These are phyloP conservation scores for Colletotrichum cuscutae DNA, from an alignment of 2,329 filamentous ascomycete genomes.

Conservation along the genomic window DNA sequence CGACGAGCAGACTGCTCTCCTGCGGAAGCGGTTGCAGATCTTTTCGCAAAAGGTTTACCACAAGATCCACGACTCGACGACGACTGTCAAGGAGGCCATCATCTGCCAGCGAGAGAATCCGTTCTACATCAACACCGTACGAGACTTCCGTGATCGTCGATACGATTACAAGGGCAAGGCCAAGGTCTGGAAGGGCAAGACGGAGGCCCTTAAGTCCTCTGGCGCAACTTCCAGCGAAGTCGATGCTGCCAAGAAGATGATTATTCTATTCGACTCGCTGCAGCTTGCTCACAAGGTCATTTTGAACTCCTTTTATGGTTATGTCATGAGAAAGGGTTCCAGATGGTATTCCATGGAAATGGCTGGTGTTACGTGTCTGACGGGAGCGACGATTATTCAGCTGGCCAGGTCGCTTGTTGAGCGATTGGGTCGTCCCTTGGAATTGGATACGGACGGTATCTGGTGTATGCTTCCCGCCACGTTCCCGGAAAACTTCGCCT, in stretches of 20 bases:
- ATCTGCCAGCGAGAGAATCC: constrained; percentile 98
- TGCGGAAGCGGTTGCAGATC: constrained; percentile 88
- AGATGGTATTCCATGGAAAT: constrained; percentile 99
- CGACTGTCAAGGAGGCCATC: constrained; percentile 92
- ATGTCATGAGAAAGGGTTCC: constrained; percentile 99
- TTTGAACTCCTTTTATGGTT: constrained; percentile 98
- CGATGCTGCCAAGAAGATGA: constrained; percentile 98
- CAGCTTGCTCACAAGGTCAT: constrained; percentile 99
- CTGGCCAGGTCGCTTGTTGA: constrained; percentile 94
- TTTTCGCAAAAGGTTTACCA: constrained; percentile 99
- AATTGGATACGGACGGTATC: constrained; percentile 98
- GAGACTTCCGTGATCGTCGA: constrained; percentile 93
- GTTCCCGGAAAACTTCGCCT: constrained; percentile 95
- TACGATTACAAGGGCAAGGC: constrained; percentile 99
- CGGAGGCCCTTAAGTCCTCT: constrained; percentile 83
- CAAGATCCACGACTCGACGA: constrained; percentile 96
- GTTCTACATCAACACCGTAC: constrained; percentile 97
- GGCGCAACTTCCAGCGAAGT: constrained; percentile 82
- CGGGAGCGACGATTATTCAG: constrained; percentile 95
- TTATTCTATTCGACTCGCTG: constrained; percentile 92
- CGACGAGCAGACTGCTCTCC: constrained; percentile 83
- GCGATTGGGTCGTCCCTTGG: constrained; percentile 88
- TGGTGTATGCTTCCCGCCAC: constrained; percentile 99
- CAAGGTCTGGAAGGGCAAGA: constrained; percentile 98
- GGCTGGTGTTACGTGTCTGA: constrained; percentile 97